Base-by-base conservation (phyloP, 192 early-diverging fungal genomes). In the Oehlia diaphana region DNA sequence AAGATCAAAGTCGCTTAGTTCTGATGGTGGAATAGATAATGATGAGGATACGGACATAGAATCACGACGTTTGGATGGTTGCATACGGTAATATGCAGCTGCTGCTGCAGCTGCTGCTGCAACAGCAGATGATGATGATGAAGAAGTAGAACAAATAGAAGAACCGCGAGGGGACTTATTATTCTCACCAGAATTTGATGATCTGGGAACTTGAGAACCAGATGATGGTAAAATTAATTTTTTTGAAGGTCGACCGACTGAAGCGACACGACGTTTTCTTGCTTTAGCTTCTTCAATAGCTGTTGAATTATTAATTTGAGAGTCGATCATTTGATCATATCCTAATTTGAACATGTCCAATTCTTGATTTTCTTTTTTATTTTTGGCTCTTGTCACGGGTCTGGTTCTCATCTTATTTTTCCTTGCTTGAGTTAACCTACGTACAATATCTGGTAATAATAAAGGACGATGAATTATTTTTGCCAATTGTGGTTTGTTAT, bases 391-490 rank as follows among this genome's bases (percentile, higher is more conserved):
- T 5, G 76, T 78, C 7, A 49, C 44, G 2, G 76, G 76, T 33
- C 76, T 42, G 4, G 76, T n/a, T 50, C 76, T 66, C 63, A 78
- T 49, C 47, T 53, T 44, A 8, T 65, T 68, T 49, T 39, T 47
- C n/a, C 76, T 26, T 12, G 42, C 63, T 50, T 50, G 16, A 9
- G 1, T 33, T 10, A 78, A 47, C 44, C 7, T n/a, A 23, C 47
- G 23, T 28, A 78, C 65, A 23, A 78, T 63, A 53, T 78, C 76
- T 3, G 76, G 63, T 7, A 78, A 37, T 35, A 78, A 33, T 2
- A 78, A 63, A 1, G 76, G 76, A 5, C 76, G 76, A 68, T 78
- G 66, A 78, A 78, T 78, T 8, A 78, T 39, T 9, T 21, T 33
- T 68, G 76, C 76, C 13, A 33, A 39, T 19, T 14, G 37, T 19